Conservation (phyloP, 768 basidiomycete species). For the Pleurotus platypus region DNA sequence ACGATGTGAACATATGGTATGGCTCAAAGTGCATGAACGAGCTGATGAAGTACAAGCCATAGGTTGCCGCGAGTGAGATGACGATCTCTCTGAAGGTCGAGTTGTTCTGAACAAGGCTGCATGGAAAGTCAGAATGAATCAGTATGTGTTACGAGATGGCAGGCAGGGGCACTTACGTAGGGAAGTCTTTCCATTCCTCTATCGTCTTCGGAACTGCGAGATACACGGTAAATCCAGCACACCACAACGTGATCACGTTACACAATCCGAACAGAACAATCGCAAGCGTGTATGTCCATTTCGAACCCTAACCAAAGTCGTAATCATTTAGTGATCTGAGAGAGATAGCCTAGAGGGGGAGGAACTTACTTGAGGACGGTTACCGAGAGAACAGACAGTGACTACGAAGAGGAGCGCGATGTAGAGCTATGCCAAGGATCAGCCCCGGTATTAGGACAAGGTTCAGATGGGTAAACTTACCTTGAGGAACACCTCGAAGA, state of each 20-base stretch:
- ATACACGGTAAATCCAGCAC: constrained; percentile 88
- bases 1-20: constrained; percentile 96
- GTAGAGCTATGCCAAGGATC: constrained; percentile 44
- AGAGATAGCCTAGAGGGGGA: background rate
- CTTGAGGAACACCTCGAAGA: constrained; percentile 75
- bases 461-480: background rate
- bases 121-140: constrained; percentile 7
- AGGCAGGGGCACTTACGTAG: constrained; percentile 44
- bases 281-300: constrained; percentile 76
- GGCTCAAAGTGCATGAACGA: constrained; percentile 91
- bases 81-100: constrained; percentile 80
- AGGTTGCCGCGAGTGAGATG: constrained; percentile 73
- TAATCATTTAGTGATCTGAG: background rate
- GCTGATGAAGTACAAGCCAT: constrained; percentile 81
- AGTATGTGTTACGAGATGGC: constrained; percentile 10
- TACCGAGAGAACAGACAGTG: constrained; percentile 85
- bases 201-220: constrained; percentile 73
- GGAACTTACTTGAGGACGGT: constrained; percentile 64
- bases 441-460: background rate
- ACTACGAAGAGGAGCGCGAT: constrained; percentile 81
- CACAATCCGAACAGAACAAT: constrained; percentile 79
- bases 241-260: constrained; percentile 80
- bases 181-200: constrained; percentile 73
- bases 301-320: constrained; percentile 56
- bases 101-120: constrained; percentile 59